Evolutionary conservation across 306 rosid species (phyloP).

Genomic region (Dalbergia cochinchinensis): DNA sequence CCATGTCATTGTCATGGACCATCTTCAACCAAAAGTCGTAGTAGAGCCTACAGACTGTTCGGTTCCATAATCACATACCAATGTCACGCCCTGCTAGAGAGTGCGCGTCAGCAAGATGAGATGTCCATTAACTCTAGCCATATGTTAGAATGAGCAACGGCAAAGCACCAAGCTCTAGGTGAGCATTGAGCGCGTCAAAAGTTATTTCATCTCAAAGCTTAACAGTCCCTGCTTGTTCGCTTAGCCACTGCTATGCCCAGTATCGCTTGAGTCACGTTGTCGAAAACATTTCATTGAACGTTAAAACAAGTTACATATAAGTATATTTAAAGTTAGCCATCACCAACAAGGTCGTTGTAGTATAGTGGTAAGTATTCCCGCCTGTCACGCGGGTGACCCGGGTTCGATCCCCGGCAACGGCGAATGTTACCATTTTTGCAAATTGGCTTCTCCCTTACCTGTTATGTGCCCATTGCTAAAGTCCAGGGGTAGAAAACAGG

Average conservation of each 20-base stretch:
- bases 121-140: neutral
- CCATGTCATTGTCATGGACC: neutral
- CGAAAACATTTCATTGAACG: no score
- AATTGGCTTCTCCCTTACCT: neutral
- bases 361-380: slow-evolving; percentile 9
- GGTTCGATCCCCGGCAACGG: slow-evolving; percentile 19
- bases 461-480: neutral
- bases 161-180: no score
- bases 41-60: neutral
- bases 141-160: no score
- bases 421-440: neutral
- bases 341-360: neutral
- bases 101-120: no score
- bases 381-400: slow-evolving; percentile 10
- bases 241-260: no score
- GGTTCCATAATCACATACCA: no score
- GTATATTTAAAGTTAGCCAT: no score
- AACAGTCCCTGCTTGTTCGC: no score
- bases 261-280: no score
- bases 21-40: neutral
- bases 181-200: neutral
- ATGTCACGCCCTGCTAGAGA: no score
- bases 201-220: neutral
- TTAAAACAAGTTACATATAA: no score
- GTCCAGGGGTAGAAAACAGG: no score